Percentiles rank a stretch among this genome's conserved stretches.
Conservation (phyloP, 2,329 filamentous ascomycete genomes). For the Talaromyces verruculosus region DNA sequence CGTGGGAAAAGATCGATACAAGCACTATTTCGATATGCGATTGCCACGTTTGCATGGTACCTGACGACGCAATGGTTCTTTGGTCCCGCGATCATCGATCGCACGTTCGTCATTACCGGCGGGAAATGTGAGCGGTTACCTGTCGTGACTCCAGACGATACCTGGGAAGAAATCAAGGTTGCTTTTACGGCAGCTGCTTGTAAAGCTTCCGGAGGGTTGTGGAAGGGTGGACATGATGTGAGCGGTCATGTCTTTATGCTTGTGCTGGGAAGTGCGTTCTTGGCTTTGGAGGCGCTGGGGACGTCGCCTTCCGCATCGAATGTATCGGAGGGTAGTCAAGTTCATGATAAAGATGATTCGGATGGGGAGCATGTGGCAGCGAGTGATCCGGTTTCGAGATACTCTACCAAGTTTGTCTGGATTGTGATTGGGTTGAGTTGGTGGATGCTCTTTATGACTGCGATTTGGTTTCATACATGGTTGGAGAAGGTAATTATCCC, state of each 20-base stretch:
- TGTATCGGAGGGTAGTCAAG: conserved; percentile 18
- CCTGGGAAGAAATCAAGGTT: conserved; percentile 44
- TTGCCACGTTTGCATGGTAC: conserved; percentile 77
- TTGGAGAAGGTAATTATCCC: conserved; percentile 73
- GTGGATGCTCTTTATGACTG: conserved; percentile 99
- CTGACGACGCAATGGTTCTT: conserved; percentile 96
- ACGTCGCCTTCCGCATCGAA: conserved; percentile 55
- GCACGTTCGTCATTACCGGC: conserved; percentile 83
- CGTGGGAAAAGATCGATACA: conserved; percentile 52
- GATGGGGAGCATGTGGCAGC: conserved; percentile 26
- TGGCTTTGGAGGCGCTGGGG: conserved; percentile 76
- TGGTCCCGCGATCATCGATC: conserved; percentile 84
- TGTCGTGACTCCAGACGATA: conserved; percentile 2
- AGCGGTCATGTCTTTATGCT: conserved; percentile 93
- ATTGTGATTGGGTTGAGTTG: conserved; percentile 69
- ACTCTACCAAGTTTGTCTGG: conserved; percentile 49
- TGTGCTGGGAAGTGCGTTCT: conserved; percentile 76
- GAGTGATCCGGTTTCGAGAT: conserved; percentile 55
- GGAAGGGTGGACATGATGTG: conserved; percentile 95
- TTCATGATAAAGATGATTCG: conserved; percentile 41
- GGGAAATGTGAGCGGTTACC: conserved; percentile 68
- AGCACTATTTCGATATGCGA: conserved; percentile 66
- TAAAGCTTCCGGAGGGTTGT: conserved; percentile 75
- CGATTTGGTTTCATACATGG: conserved; percentile 98
- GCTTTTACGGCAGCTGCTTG: conserved; percentile 76